Evolutionary conservation across 2,329 filamentous ascomycete species (phyloP).

Genomic region (Cercospora zeae-maydis): DNA sequence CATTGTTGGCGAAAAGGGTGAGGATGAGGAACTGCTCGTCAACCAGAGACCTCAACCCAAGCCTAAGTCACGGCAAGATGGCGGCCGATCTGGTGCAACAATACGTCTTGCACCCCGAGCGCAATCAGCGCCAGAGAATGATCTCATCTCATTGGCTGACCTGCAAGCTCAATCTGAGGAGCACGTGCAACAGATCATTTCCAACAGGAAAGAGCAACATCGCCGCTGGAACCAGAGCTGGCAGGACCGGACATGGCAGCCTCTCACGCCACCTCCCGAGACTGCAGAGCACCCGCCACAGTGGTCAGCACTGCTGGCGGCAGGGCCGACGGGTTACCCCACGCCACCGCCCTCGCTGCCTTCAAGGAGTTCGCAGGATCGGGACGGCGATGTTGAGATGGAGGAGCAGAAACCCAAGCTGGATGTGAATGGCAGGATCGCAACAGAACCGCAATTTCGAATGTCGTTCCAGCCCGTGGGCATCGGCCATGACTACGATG

Average conservation of each 20-base stretch:
- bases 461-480: conserved; percentile 23
- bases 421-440: conserved; percentile 18
- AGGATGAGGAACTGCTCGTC: conserved; percentile 84
- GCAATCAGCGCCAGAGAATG: conserved; percentile 70
- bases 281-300: conserved; percentile 32
- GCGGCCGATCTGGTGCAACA: conserved; percentile 58
- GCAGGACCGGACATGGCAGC: conserved; percentile 80
- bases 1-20: conserved; percentile 76
- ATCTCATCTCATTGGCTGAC: conserved; percentile 73
- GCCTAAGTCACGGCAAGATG: conserved; percentile 55
- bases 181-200: conserved; percentile 75
- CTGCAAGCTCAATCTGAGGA: conserved; percentile 77
- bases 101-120: conserved; percentile 41
- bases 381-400: conserved; percentile 41
- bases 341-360: conserved; percentile 48
- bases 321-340: conserved; percentile 36
- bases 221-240: conserved; percentile 87
- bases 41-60: conserved; percentile 69
- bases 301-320: conserved; percentile 31
- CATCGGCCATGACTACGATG: conserved; percentile 8
- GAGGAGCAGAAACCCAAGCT: conserved; percentile 28
- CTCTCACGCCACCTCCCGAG: conserved; percentile 74
- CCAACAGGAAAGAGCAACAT: conserved; percentile 82
- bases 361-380: conserved; percentile 40
- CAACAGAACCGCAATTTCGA: conserved; percentile 27